Base-by-base conservation (phyloP, 139 green algal genomes). In the Chlamydomonas urium region DNA sequence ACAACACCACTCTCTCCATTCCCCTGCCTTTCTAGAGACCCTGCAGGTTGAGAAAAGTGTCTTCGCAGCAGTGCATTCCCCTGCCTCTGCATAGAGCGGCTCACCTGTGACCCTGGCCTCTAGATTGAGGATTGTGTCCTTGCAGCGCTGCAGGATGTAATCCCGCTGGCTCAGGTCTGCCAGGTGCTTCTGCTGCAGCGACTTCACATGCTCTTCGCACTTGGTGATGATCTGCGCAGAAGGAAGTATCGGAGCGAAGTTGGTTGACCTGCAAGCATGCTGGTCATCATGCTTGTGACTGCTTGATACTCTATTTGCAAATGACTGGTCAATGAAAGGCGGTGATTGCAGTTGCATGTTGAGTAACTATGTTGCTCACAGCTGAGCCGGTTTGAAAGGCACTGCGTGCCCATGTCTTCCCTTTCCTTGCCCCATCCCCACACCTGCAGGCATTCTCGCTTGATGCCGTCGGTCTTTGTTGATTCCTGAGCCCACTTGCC, bases 401-500 rank as follows among this genome's bases (percentile, higher is more conserved):
- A n/a, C n/a, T n/a, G n/a, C n/a, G n/a, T n/a, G n/a, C n/a, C n/a
- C n/a, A n/a, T n/a, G n/a, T n/a, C n/a, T n/a, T n/a, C n/a, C n/a
- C n/a, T n/a, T n/a, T n/a, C n/a, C n/a, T n/a, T n/a, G n/a, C n/a
- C n/a, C n/a, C n/a, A n/a, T n/a, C 58, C 34, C 26, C 62, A 61
- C 47, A 78, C 72, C 72, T 78, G 73, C 37, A 74, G 17, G 66
- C 66, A 74, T 66, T 84, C 79, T 1, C 74, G 63, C 74, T 84
- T 84, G 36, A 84, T 74, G 48, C 65, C 76, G 47, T 84, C 79
- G 0, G 74, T 81, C 74, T 84, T 84, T 19, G 69, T 72, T 26
- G 29, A 38, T 71, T 84, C 79, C 17, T 76, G 31, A 6, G 66
- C 66, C 79, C 79, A 84, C 38, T 84, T 80, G 66, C 47, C 65